Base-by-base conservation (phyloP, 306 rosid species). In the Prunus salicina region DNA sequence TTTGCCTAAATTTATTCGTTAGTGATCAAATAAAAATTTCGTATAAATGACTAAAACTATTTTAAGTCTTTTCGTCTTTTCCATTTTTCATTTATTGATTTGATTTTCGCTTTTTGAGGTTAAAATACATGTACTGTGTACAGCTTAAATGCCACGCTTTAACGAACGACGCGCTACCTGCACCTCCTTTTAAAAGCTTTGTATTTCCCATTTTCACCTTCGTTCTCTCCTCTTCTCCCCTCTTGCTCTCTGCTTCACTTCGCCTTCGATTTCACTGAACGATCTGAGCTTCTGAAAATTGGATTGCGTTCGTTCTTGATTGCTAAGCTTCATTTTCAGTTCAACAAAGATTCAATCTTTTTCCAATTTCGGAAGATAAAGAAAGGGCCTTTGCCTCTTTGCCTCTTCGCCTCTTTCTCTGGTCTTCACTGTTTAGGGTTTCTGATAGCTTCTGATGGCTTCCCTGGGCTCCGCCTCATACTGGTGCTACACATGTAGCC, bases 401-500 rank as follows among this genome's bases (percentile, higher is more conserved):
- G 47, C 11, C 12, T 47, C 15, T 68, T 28, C 30, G 55, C 70
- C 70, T 25, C 22, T 41, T 32, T 3, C 4, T 19, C 20, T 20
- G 19, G 9, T 3, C 3, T 8, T 15, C 11, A 43, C 67, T 12
- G 15, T 20, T 32, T 8, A 30, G 24, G 61, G 47, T 72, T 72
- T 19, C 13, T 19, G 61, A 20, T 12, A 28, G 24, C 24, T 74
- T 16, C 58, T 51, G 49, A 88, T 90, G 90, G 88, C 87, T 20
- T 78, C 89, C 5, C 24, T 76, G 13, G 83, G 79, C 72, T 78
- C 91, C 41, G 78, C 91, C 27, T 83, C 90, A 1, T 90, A 71
- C 71, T 85, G 90, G 93, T 88, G 91, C 74, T 85, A 88, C 82
- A 68, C 91, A 65, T 90, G 93, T 83, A 82, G 76, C 57, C 88